These are phyloP conservation scores for Cladosporium halotolerans DNA, from an alignment of 2,329 filamentous ascomycete genomes.

Conservation along the genomic window DNA sequence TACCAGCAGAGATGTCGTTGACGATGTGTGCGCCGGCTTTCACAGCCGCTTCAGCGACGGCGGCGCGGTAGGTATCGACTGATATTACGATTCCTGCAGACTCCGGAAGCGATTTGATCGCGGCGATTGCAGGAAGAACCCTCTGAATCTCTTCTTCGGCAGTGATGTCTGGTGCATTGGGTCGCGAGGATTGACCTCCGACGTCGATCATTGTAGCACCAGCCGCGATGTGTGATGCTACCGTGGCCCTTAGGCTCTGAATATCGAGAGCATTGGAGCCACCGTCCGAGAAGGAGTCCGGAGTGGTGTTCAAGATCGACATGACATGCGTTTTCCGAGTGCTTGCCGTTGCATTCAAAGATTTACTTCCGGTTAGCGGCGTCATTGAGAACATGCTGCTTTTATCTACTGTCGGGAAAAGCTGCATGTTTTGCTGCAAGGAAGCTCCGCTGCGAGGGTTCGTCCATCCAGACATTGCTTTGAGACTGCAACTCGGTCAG, in stretches of 20 bases:
- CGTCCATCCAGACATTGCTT: not conserved
- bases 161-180: conserved; percentile 62
- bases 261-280: conserved; percentile 53
- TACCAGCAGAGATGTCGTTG: conserved; percentile 86
- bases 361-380: not conserved
- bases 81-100: conserved; percentile 65
- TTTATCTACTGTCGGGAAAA: conserved; percentile 27
- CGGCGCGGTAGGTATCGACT: conserved; percentile 86
- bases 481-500: not conserved
- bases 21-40: conserved; percentile 80
- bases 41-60: conserved; percentile 71
- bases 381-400: not conserved
- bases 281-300: conserved; percentile 95
- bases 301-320: conserved; percentile 91
- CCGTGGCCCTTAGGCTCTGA: conserved; percentile 49
- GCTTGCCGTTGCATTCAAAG: not conserved
- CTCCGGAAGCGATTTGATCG: conserved; percentile 63
- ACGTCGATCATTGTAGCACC: conserved; percentile 86
- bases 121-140: conserved; percentile 69
- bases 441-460: not conserved
- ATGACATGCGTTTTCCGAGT: conserved; percentile 64
- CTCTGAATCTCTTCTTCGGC: conserved; percentile 69
- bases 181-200: conserved; percentile 88
- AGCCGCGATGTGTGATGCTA: conserved; percentile 55
- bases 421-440: conserved; percentile 31